Percentiles rank a stretch among this genome's conserved stretches.
phyloP scores from a whole-genome alignment of 495 filamentous ascomycete genomes.

The Baudoinia panamericana region DNA sequence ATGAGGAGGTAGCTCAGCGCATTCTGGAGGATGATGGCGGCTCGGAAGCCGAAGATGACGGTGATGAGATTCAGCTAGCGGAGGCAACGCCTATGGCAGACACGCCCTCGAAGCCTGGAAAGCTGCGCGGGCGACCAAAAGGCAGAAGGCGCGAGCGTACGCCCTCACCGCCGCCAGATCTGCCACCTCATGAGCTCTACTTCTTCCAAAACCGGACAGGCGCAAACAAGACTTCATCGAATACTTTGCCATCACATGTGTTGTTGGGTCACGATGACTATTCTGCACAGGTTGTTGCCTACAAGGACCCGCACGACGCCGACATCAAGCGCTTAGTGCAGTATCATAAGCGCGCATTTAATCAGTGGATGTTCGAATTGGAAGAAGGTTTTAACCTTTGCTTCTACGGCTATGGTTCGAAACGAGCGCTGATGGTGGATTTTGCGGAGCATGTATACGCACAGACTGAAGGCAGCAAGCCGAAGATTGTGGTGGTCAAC shows the following conservation, averaged over 20 bases:
- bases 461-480: constrained; percentile 21
- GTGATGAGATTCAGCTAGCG: constrained; percentile 22
- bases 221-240: constrained; percentile 69
- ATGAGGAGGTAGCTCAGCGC: constrained; percentile 56
- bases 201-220: constrained; percentile 85
- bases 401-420: constrained; percentile 85
- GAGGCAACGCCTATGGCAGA: constrained; percentile 21
- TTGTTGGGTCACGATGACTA: constrained; percentile 86
- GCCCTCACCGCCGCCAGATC: constrained; percentile 63
- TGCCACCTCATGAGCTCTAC: constrained; percentile 80
- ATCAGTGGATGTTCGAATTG: constrained; percentile 89
- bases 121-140: constrained; percentile 45
- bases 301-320: constrained; percentile 56
- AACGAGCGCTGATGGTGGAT: constrained; percentile 56
- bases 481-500: constrained; percentile 72
- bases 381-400: constrained; percentile 81
- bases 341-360: constrained; percentile 67
- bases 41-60: constrained; percentile 28
- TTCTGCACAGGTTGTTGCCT: constrained; percentile 54
- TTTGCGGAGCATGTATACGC: constrained; percentile 63
- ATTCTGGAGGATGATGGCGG: constrained; percentile 42
- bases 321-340: constrained; percentile 58
- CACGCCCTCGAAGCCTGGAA: constrained; percentile 32
- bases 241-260: constrained; percentile 57
- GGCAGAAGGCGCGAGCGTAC: constrained; percentile 52